A percentile compares a stretch with the other conserved stretches of the same genome.
phyloP scores from a whole-genome alignment of 208 protist species.

The Endotrypanum monterogeii region DNA sequence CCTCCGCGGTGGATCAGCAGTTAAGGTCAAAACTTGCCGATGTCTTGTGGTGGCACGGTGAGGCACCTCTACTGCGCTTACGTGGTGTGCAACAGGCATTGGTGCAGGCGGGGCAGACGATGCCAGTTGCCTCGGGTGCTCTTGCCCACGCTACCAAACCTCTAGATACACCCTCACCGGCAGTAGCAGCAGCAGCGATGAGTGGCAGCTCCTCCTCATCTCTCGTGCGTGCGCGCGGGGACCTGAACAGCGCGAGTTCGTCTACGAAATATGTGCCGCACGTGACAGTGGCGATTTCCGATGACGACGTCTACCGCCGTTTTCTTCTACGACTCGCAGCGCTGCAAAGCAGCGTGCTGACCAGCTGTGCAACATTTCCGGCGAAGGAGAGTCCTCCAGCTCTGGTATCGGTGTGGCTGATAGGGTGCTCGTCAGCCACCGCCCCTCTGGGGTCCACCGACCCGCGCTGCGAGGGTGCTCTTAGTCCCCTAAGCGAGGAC shows the following conservation, averaged over 20 bases:
- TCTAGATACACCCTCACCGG: background rate
- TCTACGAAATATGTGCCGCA: background rate
- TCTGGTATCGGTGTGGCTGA: conserved; percentile 8
- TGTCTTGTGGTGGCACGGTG: conserved; percentile 48
- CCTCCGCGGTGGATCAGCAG: background rate
- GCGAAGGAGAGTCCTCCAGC: background rate
- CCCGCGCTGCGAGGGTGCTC: background rate
- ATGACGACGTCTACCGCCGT: conserved; percentile 64
- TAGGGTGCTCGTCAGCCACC: background rate
- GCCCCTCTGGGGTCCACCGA: background rate
- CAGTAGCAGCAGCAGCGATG: background rate
- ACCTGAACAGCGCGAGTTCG: background rate
- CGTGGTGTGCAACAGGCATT: conserved; percentile 35
- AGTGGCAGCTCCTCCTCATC: background rate
- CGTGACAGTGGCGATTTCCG: conserved; percentile 29
- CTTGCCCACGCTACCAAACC: background rate
- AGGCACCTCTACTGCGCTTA: conserved; percentile 38
- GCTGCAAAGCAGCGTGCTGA: conserved; percentile 1
- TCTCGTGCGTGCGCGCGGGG: background rate
- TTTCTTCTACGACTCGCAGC: conserved; percentile 49
- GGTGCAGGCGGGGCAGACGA: background rate
- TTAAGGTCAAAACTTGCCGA: conserved; percentile 23
- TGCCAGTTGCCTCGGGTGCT: background rate
- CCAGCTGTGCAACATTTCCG: background rate
- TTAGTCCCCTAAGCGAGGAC: background rate